Conservation (phyloP, 139 green algal species). For the Picochlorum sp. region DNA sequence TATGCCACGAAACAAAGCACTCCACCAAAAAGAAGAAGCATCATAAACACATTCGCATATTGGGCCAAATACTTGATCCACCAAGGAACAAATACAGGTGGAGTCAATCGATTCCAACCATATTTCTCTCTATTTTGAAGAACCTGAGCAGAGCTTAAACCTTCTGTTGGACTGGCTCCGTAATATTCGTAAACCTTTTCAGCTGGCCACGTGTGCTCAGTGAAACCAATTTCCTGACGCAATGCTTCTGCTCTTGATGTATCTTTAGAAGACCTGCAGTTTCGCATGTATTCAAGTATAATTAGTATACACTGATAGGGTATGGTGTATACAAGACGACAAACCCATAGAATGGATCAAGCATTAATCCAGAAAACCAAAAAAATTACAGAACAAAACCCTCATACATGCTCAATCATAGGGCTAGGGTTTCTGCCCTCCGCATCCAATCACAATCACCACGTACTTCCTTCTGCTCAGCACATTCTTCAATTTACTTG, state of each 20-base stretch:
- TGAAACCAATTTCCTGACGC: slow-evolving; percentile 25
- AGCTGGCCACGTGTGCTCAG: slow-evolving; percentile 24
- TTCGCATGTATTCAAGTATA: not conserved
- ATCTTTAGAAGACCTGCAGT: not conserved
- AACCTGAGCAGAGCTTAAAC: slow-evolving; percentile 35
- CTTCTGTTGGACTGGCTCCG: slow-evolving; percentile 15
- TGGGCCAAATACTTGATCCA: slow-evolving; percentile 54
- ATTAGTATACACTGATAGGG: too few species aligned
- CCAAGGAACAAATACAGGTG: slow-evolving; percentile 34
- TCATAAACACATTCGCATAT: slow-evolving; percentile 48
- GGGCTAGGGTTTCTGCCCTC: not conserved
- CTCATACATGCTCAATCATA: not conserved
- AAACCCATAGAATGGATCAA: too few species aligned
- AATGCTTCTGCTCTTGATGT: slow-evolving; percentile 14
- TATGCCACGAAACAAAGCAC: slow-evolving; percentile 34
- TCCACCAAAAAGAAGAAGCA: slow-evolving; percentile 39
- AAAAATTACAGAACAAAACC: not conserved
- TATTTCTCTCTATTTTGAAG: slow-evolving; percentile 32
- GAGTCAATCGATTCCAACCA: slow-evolving; percentile 53
- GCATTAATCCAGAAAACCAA: not conserved
- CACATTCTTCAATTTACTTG: not conserved
- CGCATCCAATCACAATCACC: not conserved
- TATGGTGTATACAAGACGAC: too few species aligned
- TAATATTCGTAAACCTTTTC: slow-evolving; percentile 38
- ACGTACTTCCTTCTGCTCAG: not conserved